These are phyloP conservation scores for Herpetomonas tarakana DNA, from an alignment of 208 protist genomes.

Conservation along the genomic window DNA sequence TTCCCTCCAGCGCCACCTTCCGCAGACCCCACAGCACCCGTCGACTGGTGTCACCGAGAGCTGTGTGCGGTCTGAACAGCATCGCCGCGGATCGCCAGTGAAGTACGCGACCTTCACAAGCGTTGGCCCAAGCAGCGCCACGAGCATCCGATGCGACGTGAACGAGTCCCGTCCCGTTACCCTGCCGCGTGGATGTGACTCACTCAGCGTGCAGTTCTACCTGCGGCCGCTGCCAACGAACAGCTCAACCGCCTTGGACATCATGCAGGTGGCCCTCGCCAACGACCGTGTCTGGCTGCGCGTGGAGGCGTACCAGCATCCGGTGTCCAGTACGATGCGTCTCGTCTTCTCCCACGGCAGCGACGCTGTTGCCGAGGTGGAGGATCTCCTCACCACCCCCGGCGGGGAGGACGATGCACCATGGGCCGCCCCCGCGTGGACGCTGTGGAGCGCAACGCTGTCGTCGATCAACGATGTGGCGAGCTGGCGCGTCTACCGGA, in stretches of 20 bases:
- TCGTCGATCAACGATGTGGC: slow-evolving; percentile 50
- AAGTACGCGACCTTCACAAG: background rate
- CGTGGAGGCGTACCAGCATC: slow-evolving; percentile 40
- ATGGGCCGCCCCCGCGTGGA: slow-evolving; percentile 27
- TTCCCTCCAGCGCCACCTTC: no score
- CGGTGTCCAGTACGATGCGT: slow-evolving; percentile 32
- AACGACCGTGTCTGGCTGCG: slow-evolving; percentile 45
- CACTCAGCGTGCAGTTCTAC: slow-evolving; percentile 79
- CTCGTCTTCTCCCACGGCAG: slow-evolving; percentile 66
- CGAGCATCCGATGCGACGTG: slow-evolving; percentile 35
- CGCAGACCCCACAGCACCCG: no score
- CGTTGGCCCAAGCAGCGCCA: slow-evolving; percentile 21
- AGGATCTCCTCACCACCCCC: slow-evolving; percentile 17
- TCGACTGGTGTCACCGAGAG: no score
- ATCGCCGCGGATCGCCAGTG: no score
- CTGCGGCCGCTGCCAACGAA: slow-evolving; percentile 30
- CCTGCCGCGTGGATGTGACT: slow-evolving; percentile 56
- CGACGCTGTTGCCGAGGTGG: slow-evolving; percentile 59
- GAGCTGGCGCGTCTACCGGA: slow-evolving; percentile 69
- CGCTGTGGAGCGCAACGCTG: slow-evolving; percentile 74
- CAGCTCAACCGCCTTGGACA: slow-evolving; percentile 15
- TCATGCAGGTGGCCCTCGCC: slow-evolving; percentile 33
- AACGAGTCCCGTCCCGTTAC: slow-evolving; percentile 24
- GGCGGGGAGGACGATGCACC: background rate
- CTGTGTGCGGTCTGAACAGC: no score